Evolutionary conservation across 2,329 filamentous ascomycete genomes (phyloP).

Genomic region (Aspergillus proliferans): DNA sequence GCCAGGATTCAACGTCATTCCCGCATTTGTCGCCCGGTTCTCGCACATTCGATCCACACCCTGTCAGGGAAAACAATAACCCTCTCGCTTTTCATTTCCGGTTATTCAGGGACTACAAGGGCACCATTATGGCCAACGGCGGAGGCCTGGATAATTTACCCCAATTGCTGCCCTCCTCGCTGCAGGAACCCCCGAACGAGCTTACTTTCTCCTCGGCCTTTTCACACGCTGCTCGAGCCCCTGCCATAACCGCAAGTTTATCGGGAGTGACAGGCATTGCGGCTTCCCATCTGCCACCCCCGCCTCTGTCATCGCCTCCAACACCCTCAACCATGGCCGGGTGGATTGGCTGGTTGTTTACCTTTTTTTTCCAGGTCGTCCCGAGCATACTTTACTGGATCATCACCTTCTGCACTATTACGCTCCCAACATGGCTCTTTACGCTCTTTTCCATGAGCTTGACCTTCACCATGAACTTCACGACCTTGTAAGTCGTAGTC

Average conservation of each 20-base stretch:
- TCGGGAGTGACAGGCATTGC: slow-evolving; percentile 13
- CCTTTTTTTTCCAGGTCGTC: slow-evolving; percentile 47
- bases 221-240: neutral
- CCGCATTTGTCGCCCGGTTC: neutral
- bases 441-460: slow-evolving; percentile 83
- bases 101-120: neutral
- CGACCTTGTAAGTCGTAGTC: slow-evolving; percentile 65
- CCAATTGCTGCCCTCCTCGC: neutral
- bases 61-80: neutral
- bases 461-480: slow-evolving; percentile 98
- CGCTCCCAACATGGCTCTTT: slow-evolving; percentile 82
- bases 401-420: slow-evolving; percentile 80
- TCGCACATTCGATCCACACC: neutral
- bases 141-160: neutral
- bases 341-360: slow-evolving; percentile 44
- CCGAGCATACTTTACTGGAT: slow-evolving; percentile 66
- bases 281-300: slow-evolving; percentile 12
- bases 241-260: slow-evolving; percentile 17
- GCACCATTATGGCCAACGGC: neutral
- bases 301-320: slow-evolving; percentile 24
- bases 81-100: neutral
- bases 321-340: slow-evolving; percentile 35
- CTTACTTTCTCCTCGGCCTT: slow-evolving; percentile 3
- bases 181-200: slow-evolving; percentile 1
- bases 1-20: neutral